Evolutionary conservation across 1,139 yeast genomes (phyloP).

Genomic region (Nakaseomyces sp.): DNA sequence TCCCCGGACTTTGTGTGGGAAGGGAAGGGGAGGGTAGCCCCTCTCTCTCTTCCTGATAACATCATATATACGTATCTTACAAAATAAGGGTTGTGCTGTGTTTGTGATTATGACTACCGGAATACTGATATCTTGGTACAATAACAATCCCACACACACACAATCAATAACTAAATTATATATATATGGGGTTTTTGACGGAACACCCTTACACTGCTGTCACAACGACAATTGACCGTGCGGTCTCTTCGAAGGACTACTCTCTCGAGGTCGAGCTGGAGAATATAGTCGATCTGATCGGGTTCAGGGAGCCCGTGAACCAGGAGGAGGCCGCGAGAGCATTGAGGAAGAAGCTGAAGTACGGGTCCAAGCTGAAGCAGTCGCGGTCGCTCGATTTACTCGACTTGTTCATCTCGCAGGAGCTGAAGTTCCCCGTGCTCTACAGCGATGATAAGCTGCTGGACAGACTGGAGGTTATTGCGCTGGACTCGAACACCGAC

Average conservation of each 20-base stretch:
- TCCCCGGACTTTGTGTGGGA: too few species aligned
- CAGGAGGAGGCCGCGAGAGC: slow-evolving; percentile 78
- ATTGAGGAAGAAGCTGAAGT: slow-evolving; percentile 75
- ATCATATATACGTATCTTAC: too few species aligned
- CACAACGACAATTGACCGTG: slow-evolving; percentile 43
- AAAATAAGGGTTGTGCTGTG: too few species aligned
- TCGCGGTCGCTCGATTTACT: slow-evolving; percentile 51
- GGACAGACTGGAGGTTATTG: slow-evolving; percentile 54
- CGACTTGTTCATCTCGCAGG: slow-evolving; percentile 71
- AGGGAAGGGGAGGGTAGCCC: too few species aligned
- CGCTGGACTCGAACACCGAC: slow-evolving; percentile 25
- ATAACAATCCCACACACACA: too few species aligned
- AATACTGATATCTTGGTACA: too few species aligned
- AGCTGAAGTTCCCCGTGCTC: slow-evolving; percentile 39
- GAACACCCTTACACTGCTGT: slow-evolving; percentile 49
- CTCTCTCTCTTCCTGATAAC: too few species aligned
- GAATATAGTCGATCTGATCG: slow-evolving; percentile 30
- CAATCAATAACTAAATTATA: too few species aligned
- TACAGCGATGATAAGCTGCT: slow-evolving; percentile 66
- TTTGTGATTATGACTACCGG: too few species aligned
- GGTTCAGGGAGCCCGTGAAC: slow-evolving; percentile 21
- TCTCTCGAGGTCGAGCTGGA: slow-evolving; percentile 38
- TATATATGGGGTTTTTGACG: slow-evolving; percentile 40
- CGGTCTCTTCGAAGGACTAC: slow-evolving; percentile 36
- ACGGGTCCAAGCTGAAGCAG: slow-evolving; percentile 43